Base-by-base conservation (phyloP, 2,329 filamentous ascomycete genomes). In the Cyanodermella asteris region DNA sequence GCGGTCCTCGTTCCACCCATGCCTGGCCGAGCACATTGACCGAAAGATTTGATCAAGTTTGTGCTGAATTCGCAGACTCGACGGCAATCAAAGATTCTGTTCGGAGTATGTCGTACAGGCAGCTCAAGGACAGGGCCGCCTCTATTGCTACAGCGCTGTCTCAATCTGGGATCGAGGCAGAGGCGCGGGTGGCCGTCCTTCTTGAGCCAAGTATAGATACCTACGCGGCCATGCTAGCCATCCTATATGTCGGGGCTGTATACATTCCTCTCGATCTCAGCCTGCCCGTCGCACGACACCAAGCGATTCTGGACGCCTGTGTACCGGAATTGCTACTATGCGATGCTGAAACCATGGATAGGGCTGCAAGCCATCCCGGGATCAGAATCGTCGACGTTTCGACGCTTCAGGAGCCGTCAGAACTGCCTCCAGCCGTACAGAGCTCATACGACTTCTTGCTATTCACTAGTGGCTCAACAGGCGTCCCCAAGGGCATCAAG, bases 261-360 rank as follows among this genome's bases (percentile, higher is more conserved):
- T 51, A 49, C 24, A 24, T 48, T 7, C 45, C 46, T 1, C 28
- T 50, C 4, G 46, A 49, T 26, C 29, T 33, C 3, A 34, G 36
- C 7, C 35, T 32, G 4, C 35, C 39, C 0, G 20, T 32, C 4
- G 21, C 32, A 13, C 37, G 42, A 17, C 32, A 40, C 4, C 30
- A 29, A 3, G 25, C 23, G 10, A 41, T 48, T 16, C n/a, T 28
- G 16, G 19, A 18, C 7, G 16, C 27, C n/a, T 30, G 18, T 9
- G 10, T 17, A 8, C 13, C 27, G n/a, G 9, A 5, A 4, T 4
- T 15, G 5, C 5, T 23, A 5, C 4, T 23, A 8, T 4, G 4
- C 22, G 10, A 23, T 8, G 10, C 22, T 4, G 4, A n/a, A 5
- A 23, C 22, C 5, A n/a, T n/a, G n/a, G n/a, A n/a, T n/a, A n/a